phyloP scores from a whole-genome alignment of 371 early-diverging fungal species.

The Mortierella sp. region DNA sequence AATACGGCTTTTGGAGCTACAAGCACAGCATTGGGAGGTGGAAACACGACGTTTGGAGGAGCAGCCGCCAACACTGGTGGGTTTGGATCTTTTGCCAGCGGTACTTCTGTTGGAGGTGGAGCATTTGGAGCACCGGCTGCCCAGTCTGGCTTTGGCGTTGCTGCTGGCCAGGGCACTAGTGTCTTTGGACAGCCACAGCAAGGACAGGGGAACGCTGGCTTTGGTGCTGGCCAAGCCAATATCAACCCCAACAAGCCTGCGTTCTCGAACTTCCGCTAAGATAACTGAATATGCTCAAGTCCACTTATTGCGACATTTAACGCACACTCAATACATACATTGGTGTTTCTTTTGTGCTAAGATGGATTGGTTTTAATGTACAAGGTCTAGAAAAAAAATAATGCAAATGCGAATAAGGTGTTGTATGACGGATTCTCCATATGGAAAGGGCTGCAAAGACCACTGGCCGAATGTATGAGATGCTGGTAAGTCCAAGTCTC shows the following conservation, averaged over 20 bases:
- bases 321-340: not conserved
- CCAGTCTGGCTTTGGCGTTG: slow-evolving; percentile 2
- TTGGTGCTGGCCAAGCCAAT: not conserved
- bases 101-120: not conserved
- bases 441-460: not conserved
- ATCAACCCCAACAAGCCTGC: slow-evolving; percentile 34
- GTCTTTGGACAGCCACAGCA: slow-evolving; percentile 26
- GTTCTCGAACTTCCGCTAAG: slow-evolving; percentile 36
- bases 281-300: not conserved
- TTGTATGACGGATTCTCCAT: not conserved
- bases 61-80: slow-evolving; percentile 10
- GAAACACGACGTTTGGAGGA: slow-evolving; percentile 11
- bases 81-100: slow-evolving; percentile 13
- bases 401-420: slow-evolving; percentile 12
- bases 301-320: not conserved
- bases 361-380: not conserved
- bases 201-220: slow-evolving; percentile 3
- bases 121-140: slow-evolving; percentile 7
- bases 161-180: not conserved
- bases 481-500: not conserved
- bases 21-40: slow-evolving; percentile 9
- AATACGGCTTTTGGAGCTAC: slow-evolving; percentile 14
- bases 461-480: not conserved
- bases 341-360: not conserved
- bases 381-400: slow-evolving; percentile 5